Conservation (phyloP, 129 eudicot species). For the Scalesia atractyloides region DNA sequence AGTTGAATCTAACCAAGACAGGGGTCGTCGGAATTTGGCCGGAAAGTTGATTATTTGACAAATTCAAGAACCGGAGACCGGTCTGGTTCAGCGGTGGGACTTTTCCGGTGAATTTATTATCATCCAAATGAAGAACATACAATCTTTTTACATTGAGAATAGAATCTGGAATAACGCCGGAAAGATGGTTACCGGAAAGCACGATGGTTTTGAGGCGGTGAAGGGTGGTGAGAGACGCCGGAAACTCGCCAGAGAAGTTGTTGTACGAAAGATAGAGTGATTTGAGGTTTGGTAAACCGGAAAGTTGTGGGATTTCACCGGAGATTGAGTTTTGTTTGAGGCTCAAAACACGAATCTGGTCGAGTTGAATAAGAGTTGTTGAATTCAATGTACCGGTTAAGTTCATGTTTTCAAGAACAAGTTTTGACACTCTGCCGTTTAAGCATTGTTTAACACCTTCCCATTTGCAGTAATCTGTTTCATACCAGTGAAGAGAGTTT, state of each 20-base stretch:
- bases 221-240: conserved; percentile 50
- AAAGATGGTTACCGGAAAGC: conserved; percentile 52
- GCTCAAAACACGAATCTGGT: conserved; percentile 72
- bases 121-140: conserved; percentile 63
- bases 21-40: conserved; percentile 70
- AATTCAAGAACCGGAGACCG: conserved; percentile 55
- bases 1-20: conserved; percentile 50
- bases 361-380: conserved; percentile 43
- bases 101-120: conserved; percentile 59
- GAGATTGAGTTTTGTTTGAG: conserved; percentile 68
- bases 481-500: conserved; percentile 63
- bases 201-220: conserved; percentile 78
- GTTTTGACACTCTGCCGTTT: conserved; percentile 72
- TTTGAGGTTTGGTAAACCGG: conserved; percentile 67
- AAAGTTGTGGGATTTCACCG: conserved; percentile 70
- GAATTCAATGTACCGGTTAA: conserved; percentile 57
- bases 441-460: conserved; percentile 71
- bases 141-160: conserved; percentile 49
- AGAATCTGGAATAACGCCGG: conserved; percentile 61
- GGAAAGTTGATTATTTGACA: conserved; percentile 64
- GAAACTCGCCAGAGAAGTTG: conserved; percentile 64
- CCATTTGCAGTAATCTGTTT: conserved; percentile 64
- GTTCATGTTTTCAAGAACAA: conserved; percentile 63
- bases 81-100: conserved; percentile 72
- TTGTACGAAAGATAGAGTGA: conserved; percentile 61